Evolutionary conservation across 805 yeast genomes (phyloP), one percentile per base, ranked within the genome.

Genomic region (Saturnispora besseyi): DNA sequence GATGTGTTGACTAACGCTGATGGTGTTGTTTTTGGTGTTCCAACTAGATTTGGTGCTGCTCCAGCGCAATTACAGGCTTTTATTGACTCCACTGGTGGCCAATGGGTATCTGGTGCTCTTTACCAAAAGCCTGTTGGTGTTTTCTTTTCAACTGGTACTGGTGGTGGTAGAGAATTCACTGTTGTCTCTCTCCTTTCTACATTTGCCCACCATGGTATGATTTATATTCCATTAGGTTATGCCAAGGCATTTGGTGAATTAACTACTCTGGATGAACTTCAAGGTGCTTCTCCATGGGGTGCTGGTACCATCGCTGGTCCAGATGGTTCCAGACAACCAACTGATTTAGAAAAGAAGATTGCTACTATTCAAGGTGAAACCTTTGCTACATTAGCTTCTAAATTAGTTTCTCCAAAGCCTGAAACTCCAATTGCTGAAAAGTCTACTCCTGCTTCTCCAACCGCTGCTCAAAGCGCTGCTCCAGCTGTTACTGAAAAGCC

Each of bases 261-360:
- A 58, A 62, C 75, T 45, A 75, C 75, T 65, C 61, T 83, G 51
- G 74, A 72, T 21, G 90, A 82, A 69, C 73, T 76, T 50, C 90
- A 83, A 62, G 95, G 95, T 60, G 83, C 84, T 59, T 78, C 90
- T 49, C 78, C 95, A 48, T 87, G 88, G 84, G 95, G 95, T 68
- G 88, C 95, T 41, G 93, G 91, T 62, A 71, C 86, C 51, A 73
- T 76, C 57, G 87, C 95, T 33, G 91, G 84, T 56, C 70, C 79
- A 24, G 88, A 83, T 61, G 95, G 95, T 58, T 76, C 87, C 40
- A 81, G 91, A 73, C 67, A 64, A 56, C 84, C 89, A 42, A 62
- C 79, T 50, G 77, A 70, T 46, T 67, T 79, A 55, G 95, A 87
- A 71, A 71, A 78, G 66, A 72, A 74, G 57, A 62, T 82, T 54